Evolutionary conservation across 331 rosid species (phyloP).

Genomic region (Cydonia oblonga): DNA sequence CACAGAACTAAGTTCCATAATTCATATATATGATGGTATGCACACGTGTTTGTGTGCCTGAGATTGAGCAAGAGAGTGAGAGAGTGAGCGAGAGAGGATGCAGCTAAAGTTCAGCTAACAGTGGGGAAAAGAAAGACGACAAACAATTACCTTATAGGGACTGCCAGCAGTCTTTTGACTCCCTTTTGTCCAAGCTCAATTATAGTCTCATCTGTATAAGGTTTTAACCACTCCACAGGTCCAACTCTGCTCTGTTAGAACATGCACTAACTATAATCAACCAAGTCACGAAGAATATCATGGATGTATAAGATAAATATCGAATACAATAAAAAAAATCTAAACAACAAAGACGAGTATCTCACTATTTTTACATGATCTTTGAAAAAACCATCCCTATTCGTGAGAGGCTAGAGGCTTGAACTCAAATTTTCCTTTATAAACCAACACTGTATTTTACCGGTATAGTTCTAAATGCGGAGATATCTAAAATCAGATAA

Average conservation of each 20-base stretch:
- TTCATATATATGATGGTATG: background rate
- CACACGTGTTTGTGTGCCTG: too few relatives aligned
- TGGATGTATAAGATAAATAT: background rate
- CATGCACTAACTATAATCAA: conserved; percentile 13
- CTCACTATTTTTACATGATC: background rate
- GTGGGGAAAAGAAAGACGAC: background rate
- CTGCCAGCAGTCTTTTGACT: conserved; percentile 78
- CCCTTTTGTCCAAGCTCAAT: conserved; percentile 89
- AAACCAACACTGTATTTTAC: too few relatives aligned
- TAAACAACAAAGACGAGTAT: background rate
- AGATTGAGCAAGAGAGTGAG: too few relatives aligned
- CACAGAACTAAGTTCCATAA: background rate
- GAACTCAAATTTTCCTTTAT: too few relatives aligned
- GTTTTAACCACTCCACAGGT: conserved; percentile 97
- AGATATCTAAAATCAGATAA: background rate
- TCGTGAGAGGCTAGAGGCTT: too few relatives aligned
- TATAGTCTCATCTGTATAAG: conserved; percentile 90
- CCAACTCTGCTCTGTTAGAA: conserved; percentile 91
- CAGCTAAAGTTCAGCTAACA: conserved; percentile 1
- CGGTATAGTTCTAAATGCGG: too few relatives aligned
- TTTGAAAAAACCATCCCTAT: background rate
- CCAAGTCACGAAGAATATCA: background rate
- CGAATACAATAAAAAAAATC: background rate
- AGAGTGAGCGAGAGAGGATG: background rate
- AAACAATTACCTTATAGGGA: conserved; percentile 75